Evolutionary conservation across 257 asterid genomes (phyloP), one percentile per base, ranked within the genome.

Genomic region (Solanum piurae): DNA sequence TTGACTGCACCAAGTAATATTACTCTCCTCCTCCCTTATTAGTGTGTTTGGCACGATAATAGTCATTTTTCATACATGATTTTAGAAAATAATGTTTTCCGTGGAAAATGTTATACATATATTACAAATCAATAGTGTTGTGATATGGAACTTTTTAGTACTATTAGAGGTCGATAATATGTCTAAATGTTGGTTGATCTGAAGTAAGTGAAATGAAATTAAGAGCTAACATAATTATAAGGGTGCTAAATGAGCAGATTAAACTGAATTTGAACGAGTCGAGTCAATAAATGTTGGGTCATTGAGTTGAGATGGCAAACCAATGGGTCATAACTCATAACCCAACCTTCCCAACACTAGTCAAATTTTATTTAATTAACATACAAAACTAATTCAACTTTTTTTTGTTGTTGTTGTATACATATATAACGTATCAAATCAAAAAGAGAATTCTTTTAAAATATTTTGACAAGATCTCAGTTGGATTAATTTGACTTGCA

Each of bases 1-100:
- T 91, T 5, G 98, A 94, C 88, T 94, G 98, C 93, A 83, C 94
- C 90, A 91, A 92, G 96, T 94, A 93, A n/a, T 62, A 21, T 60
- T 31, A 27, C 76, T 64, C n/a, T n/a, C 33, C 31, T 37, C 52
- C 29, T 38, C 9, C 33, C 42, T 6, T 42, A 14, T 21, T 7
- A 33, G 5, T 2, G 8, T 1, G 3, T 71, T 71, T 71, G 77
- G 0, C 20, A 29, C 3, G 25, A 71, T n/a, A 21, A 33, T 3
- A 7, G 25, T 8, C 80, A 9, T 18, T 14, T 62, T 62, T 9
- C 71, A 62, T n/a, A 62, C 16, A 5, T 62, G 1, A 62, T n/a
- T 62, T 62, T 62, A 62, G 7, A 62, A 62, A n/a, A 62, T 62
- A 4, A 62, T 4, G 12, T 23, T 60, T 60, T 62, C 6, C 7